Conservation (phyloP, 306 rosid genomes). For the Quercus dentata region DNA sequence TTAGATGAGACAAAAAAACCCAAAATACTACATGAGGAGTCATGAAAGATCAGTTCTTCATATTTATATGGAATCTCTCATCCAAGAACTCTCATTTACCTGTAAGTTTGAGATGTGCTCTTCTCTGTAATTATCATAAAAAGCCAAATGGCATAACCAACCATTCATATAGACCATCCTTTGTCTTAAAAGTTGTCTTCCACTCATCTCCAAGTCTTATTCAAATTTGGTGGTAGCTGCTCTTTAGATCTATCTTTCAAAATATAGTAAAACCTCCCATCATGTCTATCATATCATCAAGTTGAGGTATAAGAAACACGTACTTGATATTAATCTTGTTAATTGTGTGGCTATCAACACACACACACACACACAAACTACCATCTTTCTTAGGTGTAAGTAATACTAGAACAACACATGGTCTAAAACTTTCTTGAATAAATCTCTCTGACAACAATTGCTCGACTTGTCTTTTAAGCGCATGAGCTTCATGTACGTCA, state of each 20-base stretch:
- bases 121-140: background rate
- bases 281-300: background rate
- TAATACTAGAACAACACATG: background rate
- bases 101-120: background rate
- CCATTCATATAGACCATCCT: background rate
- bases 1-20: background rate
- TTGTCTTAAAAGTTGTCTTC: background rate
- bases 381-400: background rate
- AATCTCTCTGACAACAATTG: background rate
- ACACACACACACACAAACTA: background rate
- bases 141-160: conserved; percentile 6
- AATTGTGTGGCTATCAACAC: background rate
- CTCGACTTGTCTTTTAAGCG: background rate
- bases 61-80: background rate
- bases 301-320: background rate
- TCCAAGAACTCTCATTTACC: background rate
- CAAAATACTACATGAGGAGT: background rate
- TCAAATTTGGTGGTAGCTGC: background rate
- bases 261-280: background rate
- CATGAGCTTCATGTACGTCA: too few species aligned
- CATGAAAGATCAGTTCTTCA: too few species aligned
- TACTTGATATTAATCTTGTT: background rate
- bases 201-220: background rate
- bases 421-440: background rate
- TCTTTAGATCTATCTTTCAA: background rate